Evolutionary conservation across 768 basidiomycete species (phyloP), one percentile per base, ranked within the genome.

Genomic region (Rhodotorula taiwanensis): DNA sequence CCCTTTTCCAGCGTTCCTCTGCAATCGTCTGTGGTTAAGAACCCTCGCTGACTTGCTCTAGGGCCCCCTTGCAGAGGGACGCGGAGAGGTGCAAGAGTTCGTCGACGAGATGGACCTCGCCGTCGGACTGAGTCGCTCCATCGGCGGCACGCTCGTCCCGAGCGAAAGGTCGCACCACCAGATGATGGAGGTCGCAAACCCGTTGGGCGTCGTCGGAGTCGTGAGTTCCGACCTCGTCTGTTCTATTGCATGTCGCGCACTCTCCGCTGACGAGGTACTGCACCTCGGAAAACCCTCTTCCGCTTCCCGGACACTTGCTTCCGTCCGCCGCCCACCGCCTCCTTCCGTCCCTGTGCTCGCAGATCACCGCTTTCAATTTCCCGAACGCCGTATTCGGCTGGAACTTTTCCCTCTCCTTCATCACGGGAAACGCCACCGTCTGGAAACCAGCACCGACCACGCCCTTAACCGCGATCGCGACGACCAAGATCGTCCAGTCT

Each of bases 361-460:
- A 66, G 64, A 55, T 98, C 55, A 86, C 89, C 27, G 94, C 94
- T 0, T 97, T 95, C 80, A 98, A 98, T 76, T 98, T 97, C 74
- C 94, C 94, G 15, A 85, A 89, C 47, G 91, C 91, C 39, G 89
- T 93, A 48, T 90, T 89, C 31, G 23, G 27, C 72, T 91, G 92
- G 92, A 97, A 97, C 76, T 78, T 94, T 53, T 83, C 90, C 4
- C 80, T 97, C 28, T 88, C 91, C 7, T 77, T 97, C 61, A 86
- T 88, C 3, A 86, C 88, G 33, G 92, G 92, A 23, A 97, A 98
- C 75, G 86, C 90, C 3, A 93, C 90, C 0, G 75, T 98, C 50
- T 97, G 93, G 93, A 97, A 97, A 74, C 93, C 93, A 11, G 87
- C 91, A 0, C 89, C 86, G 4, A 87, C 81, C 4, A 97, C 93